These are phyloP conservation scores for Vanilla planifolia DNA, from an alignment of 106 monocot species.

Conservation along the genomic window DNA sequence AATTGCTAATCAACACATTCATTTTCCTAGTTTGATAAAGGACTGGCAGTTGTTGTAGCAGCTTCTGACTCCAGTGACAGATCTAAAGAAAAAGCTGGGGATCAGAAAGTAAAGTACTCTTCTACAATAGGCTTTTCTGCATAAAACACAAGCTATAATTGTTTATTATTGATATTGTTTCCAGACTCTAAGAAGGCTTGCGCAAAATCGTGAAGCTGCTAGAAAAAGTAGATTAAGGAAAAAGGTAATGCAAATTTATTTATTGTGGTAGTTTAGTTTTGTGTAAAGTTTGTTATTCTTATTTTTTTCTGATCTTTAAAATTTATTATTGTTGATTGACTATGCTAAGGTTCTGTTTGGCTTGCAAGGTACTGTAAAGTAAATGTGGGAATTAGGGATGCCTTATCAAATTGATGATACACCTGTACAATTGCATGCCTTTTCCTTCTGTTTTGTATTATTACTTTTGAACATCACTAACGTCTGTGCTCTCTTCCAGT, in stretches of 20 bases:
- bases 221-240: conserved; percentile 82
- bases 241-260: conserved; percentile 48
- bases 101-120: conserved; percentile 52
- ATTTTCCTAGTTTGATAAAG: conserved; percentile 49
- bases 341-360: too few species aligned
- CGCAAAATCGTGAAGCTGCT: conserved; percentile 87
- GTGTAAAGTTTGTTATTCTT: too few species aligned
- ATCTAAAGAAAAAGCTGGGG: conserved; percentile 77
- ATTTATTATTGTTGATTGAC: too few species aligned
- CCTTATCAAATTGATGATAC: too few species aligned
- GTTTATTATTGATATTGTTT: conserved; percentile 24
- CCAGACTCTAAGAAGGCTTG: conserved; percentile 69
- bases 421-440: too few species aligned
- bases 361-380: too few species aligned
- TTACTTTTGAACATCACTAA: too few species aligned
- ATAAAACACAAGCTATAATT: neutral
- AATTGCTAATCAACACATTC: neutral
- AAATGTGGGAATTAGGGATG: too few species aligned
- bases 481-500: too few species aligned
- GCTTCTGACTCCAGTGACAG: conserved; percentile 94
- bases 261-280: too few species aligned
- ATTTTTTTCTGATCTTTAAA: too few species aligned
- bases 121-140: neutral
- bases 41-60: conserved; percentile 29
- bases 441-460: too few species aligned